phyloP scores from a whole-genome alignment of 2,329 filamentous ascomycete species.

The Claviceps citrina region DNA sequence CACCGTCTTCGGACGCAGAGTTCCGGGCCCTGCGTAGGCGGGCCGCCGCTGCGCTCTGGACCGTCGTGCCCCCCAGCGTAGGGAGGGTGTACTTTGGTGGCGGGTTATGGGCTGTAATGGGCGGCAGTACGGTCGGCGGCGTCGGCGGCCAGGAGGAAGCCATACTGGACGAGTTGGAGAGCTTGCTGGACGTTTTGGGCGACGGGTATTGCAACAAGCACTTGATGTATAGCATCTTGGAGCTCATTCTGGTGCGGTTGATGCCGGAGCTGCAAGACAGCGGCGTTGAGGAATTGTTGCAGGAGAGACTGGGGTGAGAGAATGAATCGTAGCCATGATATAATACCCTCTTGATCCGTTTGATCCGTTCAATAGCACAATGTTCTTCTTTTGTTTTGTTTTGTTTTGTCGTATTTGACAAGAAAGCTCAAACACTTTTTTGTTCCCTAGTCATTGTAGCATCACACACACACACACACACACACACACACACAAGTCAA shows the following conservation, averaged over 20 bases:
- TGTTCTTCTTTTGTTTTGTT: not conserved
- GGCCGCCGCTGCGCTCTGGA: constrained; percentile 46
- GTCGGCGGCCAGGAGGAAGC: constrained; percentile 18
- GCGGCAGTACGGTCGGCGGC: constrained; percentile 8
- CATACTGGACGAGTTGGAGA: constrained; percentile 43
- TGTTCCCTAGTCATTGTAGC: too few relatives aligned
- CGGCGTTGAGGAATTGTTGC: constrained; percentile 56
- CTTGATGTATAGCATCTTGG: constrained; percentile 66
- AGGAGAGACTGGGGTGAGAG: constrained; percentile 42
- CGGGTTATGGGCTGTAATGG: constrained; percentile 16
- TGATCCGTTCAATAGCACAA: not conserved
- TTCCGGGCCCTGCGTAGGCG: constrained; percentile 46
- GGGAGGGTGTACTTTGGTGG: constrained; percentile 36
- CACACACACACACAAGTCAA: not conserved
- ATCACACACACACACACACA: too few relatives aligned
- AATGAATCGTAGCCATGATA: not conserved
- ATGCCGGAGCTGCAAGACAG: constrained; percentile 71
- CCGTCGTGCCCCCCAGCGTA: constrained; percentile 30
- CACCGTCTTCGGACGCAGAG: constrained; percentile 45
- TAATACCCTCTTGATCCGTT: not conserved
- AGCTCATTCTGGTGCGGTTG: constrained; percentile 65
- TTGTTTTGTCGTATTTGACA: not conserved
- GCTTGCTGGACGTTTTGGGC: constrained; percentile 57
- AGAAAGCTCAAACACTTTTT: too few relatives aligned
- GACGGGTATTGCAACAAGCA: constrained; percentile 90